Base-by-base conservation (phyloP, 192 early-diverging fungal species). In the Radiomyces spectabilis region DNA sequence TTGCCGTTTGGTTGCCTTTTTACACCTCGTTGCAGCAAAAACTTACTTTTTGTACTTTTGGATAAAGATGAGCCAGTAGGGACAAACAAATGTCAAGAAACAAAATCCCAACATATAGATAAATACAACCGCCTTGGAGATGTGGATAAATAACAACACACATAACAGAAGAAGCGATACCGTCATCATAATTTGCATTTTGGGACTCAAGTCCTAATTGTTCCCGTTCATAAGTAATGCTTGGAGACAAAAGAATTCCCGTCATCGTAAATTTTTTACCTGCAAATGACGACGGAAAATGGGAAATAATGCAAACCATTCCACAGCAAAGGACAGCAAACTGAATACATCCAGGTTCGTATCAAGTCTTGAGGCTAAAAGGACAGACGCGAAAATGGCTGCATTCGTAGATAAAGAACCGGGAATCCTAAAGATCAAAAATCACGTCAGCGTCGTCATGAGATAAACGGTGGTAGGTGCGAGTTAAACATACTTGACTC, bases 321-420 rank as follows among this genome's bases (percentile, higher is more conserved):
- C 76, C 9, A 98, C 81, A 19, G 92, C 88, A 75, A 91, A 86
- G 0, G 84, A 71, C 72, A 96, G 72, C 45, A 98, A 78, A 0
- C 83, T 85, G 76, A 91, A 95, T 1, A 95, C 94, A 65, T 87
- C 78, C n/a, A 83, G 49, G 55, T 95, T 89, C 50, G 83, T 86
- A 46, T 79, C 29, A 18, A 98, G 73, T 44, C 90, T 76, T 2
- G 94, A 97, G 0, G 93, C 91, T 16, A 98, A 68, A 8, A 98
- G 71, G 1, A 96, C 92, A 12, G 90, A 90, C 0, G 93, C 94
- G 66, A 95, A 94, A 35, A 97, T 89, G 9, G 92, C 94, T 0
- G 93, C 91, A 65, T 97, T 98, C 24, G 95, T 88, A n/a, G 93
- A 93, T n/a, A 96, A 73, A 2, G 93, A 93, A 19, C 93, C 92